Percentiles rank a stretch among this genome's conserved stretches.
These are phyloP conservation scores for Sporisorium scitamineum DNA, from an alignment of 1,284 basidiomycete species.

Conservation along the genomic window DNA sequence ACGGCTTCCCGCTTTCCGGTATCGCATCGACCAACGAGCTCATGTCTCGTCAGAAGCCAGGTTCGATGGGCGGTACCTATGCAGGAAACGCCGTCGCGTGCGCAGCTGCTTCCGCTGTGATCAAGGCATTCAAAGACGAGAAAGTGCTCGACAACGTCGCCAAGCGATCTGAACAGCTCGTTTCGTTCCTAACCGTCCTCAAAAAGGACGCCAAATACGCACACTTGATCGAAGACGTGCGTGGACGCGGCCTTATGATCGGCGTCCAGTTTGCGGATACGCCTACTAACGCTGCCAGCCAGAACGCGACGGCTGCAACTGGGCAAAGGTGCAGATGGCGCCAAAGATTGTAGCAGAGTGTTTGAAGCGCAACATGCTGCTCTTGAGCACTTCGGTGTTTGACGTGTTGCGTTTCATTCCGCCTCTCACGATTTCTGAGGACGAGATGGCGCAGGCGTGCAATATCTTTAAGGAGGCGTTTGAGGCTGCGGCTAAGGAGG, in stretches of 20 bases:
- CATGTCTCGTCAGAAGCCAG: conserved; percentile 82
- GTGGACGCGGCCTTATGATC: conserved; percentile 65
- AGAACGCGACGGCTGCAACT: conserved; percentile 23
- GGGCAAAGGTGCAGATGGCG: conserved; percentile 46
- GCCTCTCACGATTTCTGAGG: conserved; percentile 61
- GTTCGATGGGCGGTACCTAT: conserved; percentile 77
- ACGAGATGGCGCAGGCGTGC: conserved; percentile 55
- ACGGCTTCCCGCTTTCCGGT: conserved; percentile 91
- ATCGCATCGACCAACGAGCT: conserved; percentile 84
- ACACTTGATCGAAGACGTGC: conserved; percentile 63
- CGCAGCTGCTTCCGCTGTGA: conserved; percentile 60
- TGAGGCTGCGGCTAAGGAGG: conserved; percentile 40
- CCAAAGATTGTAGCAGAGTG: conserved; percentile 59
- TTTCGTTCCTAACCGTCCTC: conserved; percentile 51
- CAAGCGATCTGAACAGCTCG: conserved; percentile 56
- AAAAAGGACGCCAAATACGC: conserved; percentile 45
- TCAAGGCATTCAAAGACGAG: conserved; percentile 61
- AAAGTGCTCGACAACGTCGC: conserved; percentile 64
- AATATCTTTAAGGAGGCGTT: conserved; percentile 59
- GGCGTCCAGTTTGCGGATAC: conserved; percentile 60
- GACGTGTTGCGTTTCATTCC: conserved; percentile 66
- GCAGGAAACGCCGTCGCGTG: conserved; percentile 66
- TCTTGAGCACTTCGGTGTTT: conserved; percentile 62
- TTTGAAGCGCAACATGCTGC: conserved; percentile 60
- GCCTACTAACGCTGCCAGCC: conserved; percentile 13